Base-by-base conservation (phyloP, 306 rosid species). In the Calophaca sinica region DNA sequence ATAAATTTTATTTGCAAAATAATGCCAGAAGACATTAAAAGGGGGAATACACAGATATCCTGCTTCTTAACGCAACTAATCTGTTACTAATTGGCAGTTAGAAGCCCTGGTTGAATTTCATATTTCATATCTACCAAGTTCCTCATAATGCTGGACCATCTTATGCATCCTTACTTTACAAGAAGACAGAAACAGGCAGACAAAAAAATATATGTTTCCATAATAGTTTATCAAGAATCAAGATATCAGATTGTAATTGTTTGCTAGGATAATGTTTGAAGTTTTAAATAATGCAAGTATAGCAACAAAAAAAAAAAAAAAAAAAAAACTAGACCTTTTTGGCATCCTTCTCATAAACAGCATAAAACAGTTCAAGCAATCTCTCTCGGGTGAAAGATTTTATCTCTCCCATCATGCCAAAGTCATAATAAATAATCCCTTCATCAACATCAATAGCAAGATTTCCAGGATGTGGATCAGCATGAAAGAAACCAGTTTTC, bases 351-450 rank as follows among this genome's bases (percentile, higher is more conserved):
- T 94, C 98, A 75, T 88, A 94, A 80, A 94, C 75, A 45, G 93
- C 70, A 83, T 94, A 91, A 46, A 94, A 94, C 74, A 94, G 94
- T 62, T 91, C 98, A 31, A 94, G 94, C 82, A 94, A 76, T 77
- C 96, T 87, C 90, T 88, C 94, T 29, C 94, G 80, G 54, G 98
- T 94, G 84, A 94, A 93, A 38, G 96, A 72, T 73, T 94, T 91
- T 75, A 94, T 94, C 68, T 89, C 96, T 50, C 98, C 98, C 98
- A 91, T 91, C 98, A 91, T 94, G 72, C 98, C 98, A 80, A 94
- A 94, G 85, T 94, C 98, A 76, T 94, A 94, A 77, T 91, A 91
- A 76, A 94, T 94, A 59, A 94, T 76, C 39, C 94, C 68, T 86
- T 91, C 93, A 63, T 94, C 96, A 64, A 82, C 83, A 70, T 94